Base-by-base conservation (phyloP, 1,284 basidiomycete genomes). In the Pulveroboletus sp. region DNA sequence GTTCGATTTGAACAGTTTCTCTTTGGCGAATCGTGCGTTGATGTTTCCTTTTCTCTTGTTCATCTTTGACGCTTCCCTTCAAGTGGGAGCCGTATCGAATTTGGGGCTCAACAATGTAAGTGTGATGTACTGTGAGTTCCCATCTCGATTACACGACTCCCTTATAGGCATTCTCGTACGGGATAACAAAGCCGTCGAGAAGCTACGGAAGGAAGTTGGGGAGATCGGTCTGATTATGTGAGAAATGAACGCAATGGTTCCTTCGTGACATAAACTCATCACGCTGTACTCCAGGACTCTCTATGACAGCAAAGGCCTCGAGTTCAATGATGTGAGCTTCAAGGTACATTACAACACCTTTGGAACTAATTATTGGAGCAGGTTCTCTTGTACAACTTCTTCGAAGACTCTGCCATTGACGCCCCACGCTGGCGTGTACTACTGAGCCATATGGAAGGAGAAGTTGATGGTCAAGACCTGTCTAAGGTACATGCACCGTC, bases 311-410 rank as follows among this genome's bases (percentile, higher is more conserved):
- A n/a, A n/a, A n/a, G n/a, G n/a, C n/a, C n/a, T n/a, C n/a, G 88
- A 89, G 65, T 89, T 89, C 64, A 80, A 89, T 61, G 87, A 89
- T 55, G 86, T 86, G 58, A 53, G 78, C 12, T 24, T 48, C 9
- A 12, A 18, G 7, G 18, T 26, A 22, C 20, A 25, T 50, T n/a
- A 4, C 1, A 14, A 31, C 7, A 2, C 7, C 14, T 17, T 43
- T 6, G 33, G 5, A 33, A 38, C 24, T 64, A 12, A 69, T 33
- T 1, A 2, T 35, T 14, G 26, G 36, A n/a, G n/a, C n/a, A n/a
- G n/a, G n/a, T n/a, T n/a, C n/a, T n/a, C n/a, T n/a, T n/a, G n/a
- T n/a, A n/a, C n/a, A n/a, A n/a, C n/a, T n/a, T n/a, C n/a, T n/a
- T 90, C 61, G 76, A 82, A 40, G 86, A 89, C 62, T 89, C 87